Conservation (phyloP, 148 eudicot genomes). For the Heliosperma pusillum region DNA sequence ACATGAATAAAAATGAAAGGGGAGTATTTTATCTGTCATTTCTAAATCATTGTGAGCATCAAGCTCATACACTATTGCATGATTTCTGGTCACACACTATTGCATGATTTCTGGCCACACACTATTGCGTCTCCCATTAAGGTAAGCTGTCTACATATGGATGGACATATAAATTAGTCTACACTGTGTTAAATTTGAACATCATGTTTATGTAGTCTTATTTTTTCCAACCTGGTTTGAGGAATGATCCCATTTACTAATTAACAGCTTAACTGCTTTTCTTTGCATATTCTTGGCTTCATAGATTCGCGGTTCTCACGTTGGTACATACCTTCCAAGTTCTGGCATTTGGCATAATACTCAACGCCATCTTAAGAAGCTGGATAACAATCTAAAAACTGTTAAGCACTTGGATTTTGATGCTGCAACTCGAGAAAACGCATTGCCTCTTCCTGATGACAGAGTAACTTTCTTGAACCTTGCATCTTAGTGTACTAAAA, state of each 20-base stretch:
- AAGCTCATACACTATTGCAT: neutral
- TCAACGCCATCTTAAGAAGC: constrained; percentile 65
- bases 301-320: constrained; percentile 93
- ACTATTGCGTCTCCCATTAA: neutral
- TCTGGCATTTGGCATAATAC: constrained; percentile 98
- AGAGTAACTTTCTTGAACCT: constrained; percentile 46
- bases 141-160: neutral
- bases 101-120: too few relatives aligned
- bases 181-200: neutral
- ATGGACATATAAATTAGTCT: neutral
- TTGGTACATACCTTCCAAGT: constrained; percentile 87
- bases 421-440: constrained; percentile 96
- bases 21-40: neutral
- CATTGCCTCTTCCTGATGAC: constrained; percentile 79
- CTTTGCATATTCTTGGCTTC: constrained; percentile 17
- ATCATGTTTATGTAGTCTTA: neutral
- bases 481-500: neutral
- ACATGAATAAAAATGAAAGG: neutral
- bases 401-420: constrained; percentile 94
- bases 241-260: neutral
- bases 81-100: neutral
- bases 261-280: neutral
- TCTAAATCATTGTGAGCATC: neutral
- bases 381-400: constrained; percentile 43
- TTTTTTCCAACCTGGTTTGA: neutral